Evolutionary conservation across 164 flowering plant genomes (phyloP), one percentile per base, ranked within the genome.

Genomic region (Santalum album): DNA sequence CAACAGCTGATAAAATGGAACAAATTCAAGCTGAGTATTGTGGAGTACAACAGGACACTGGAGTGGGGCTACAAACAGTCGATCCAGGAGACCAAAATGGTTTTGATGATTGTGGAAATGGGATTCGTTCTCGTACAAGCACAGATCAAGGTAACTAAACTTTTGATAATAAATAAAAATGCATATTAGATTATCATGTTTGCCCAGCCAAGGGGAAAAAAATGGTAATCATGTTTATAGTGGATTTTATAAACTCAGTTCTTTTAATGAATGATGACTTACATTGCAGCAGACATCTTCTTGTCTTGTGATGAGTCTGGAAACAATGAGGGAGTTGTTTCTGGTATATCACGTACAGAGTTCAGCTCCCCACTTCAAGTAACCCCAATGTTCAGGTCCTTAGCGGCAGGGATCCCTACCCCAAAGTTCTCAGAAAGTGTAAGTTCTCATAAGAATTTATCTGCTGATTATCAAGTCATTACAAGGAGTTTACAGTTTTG

Each of bases 391-490:
- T 89, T 92, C 75, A 72, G 75, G 55, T 72, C 96, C 55, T 69
- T 86, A 50, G 91, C 86, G 60, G 86, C 83, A 47, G 86, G 78
- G 43, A 83, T 92, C 66, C 96, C 95, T 59, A 87, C 80, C 71
- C 99, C 96, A 46, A 65, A 74, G 64, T 89, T 92, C 64, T 89
- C 96, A 50, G 96, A 85, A 71, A 92, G 96, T 76, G 96, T 92
- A 71, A 86, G 96, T 76, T 40, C 17, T 20, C 25, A 48, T 25
- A 26, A 9, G 20, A 58, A 14, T 51, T n/a, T 38, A 3, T 49
- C 19, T 26, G 19, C 53, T 50, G 53, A 50, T 27, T 50, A 55
- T 43, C 58, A n/a, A 27, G 22, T 19, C 21, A 55, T 5, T 27
- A 16, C 2, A 1, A 42, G 2, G 12, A 18, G 5, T 17, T 29